A percentile compares a stretch with the other conserved stretches of the same genome.
These are phyloP conservation scores for Lactifluus volemus DNA, from an alignment of 768 basidiomycete species.

Conservation along the genomic window DNA sequence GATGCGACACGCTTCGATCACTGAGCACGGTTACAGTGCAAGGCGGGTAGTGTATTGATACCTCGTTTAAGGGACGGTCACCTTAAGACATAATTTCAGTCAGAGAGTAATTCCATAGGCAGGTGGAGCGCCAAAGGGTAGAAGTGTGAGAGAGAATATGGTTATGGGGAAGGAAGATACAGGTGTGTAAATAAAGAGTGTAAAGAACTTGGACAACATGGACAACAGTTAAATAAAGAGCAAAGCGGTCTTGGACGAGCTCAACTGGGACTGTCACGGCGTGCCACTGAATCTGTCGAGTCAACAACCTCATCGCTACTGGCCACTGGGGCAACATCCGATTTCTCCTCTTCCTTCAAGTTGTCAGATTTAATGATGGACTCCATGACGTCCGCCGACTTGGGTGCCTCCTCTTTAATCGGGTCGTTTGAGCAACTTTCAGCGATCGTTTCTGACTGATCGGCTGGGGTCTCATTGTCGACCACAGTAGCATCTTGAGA, in stretches of 20 bases:
- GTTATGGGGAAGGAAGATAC: neutral
- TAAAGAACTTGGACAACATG: neutral
- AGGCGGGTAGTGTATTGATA: neutral
- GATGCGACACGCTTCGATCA: neutral
- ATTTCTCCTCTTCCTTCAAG: neutral
- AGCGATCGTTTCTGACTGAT: slow-evolving; percentile 2
- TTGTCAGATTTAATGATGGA: neutral
- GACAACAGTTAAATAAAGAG: neutral
- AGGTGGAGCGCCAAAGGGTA: too few species aligned
- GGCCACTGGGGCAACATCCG: neutral
- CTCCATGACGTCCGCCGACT: neutral
- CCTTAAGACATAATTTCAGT: neutral
- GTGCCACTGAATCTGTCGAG: neutral
- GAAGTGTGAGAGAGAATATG: neutral
- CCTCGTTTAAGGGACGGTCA: neutral
- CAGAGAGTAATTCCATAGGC: too few species aligned
- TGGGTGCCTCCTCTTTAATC: neutral
- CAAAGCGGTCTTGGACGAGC: neutral
- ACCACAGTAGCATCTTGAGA: slow-evolving; percentile 1
- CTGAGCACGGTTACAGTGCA: neutral
- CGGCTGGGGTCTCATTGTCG: neutral
- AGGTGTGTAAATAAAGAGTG: neutral
- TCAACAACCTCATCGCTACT: neutral
- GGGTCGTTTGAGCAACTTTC: neutral
- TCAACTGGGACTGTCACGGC: neutral